Conservation (phyloP, 2,329 filamentous ascomycete genomes). For the Xylariaceae sp. region DNA sequence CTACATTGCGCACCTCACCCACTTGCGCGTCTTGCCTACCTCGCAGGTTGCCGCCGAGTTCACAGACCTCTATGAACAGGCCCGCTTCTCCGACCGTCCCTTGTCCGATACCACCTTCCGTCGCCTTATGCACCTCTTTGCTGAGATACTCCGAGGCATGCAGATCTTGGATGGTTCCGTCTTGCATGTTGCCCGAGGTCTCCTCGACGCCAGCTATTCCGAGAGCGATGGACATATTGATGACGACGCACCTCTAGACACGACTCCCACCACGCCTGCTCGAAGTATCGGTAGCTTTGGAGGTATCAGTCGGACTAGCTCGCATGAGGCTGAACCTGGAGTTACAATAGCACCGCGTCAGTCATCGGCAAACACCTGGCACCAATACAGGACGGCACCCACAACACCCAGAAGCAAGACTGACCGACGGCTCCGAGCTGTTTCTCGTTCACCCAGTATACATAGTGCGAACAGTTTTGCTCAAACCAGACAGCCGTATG, state of each 20-base stretch:
- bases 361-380: conserved; percentile 40
- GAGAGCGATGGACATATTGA: conserved; percentile 27
- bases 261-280: conserved; percentile 35
- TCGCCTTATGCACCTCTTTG: conserved; percentile 77
- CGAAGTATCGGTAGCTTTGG: conserved; percentile 23
- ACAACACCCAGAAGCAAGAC: conserved; percentile 45
- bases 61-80: conserved; percentile 72
- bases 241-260: conserved; percentile 38
- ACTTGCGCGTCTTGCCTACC: conserved; percentile 55
- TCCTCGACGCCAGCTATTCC: conserved; percentile 14
- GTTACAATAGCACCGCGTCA: conserved; percentile 25
- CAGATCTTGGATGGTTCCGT: conserved; percentile 53
- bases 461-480: conserved; percentile 30
- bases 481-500: conserved; percentile 37
- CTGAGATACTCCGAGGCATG: conserved; percentile 75
- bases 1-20: conserved; percentile 69
- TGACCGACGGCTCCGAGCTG: conserved; percentile 25
- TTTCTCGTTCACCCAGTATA: conserved; percentile 29
- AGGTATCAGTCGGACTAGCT: conserved; percentile 16
- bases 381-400: conserved; percentile 47
- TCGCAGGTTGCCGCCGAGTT: conserved; percentile 53
- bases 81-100: conserved; percentile 71
- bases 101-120: conserved; percentile 70
- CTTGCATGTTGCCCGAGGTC: conserved; percentile 32
- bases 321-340: conserved; percentile 7